Base-by-base conservation (phyloP, 176 grass and related monocot species). In the Eleusine coracana region DNA sequence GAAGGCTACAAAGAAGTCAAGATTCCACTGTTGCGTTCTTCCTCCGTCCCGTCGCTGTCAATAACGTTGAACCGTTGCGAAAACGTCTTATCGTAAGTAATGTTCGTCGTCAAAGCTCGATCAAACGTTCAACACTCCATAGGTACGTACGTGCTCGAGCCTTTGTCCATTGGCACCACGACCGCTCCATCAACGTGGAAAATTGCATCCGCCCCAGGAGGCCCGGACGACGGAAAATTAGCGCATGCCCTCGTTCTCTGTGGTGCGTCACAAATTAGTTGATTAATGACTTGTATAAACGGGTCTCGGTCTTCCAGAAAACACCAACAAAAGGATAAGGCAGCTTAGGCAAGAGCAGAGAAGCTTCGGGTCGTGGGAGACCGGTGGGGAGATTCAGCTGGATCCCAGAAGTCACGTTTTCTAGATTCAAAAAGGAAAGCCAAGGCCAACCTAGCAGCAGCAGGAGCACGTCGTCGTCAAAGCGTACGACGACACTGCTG, bases 101-200 rank as follows among this genome's bases (percentile, higher is more conserved):
- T 2, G 31, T 41, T 62, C 20, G 29, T n/a, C 71, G 71, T 87
- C 78, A 87, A 87, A 81, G 71, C 51, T 49, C 25, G 25, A 25
- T 25, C 28, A 68, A 56, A 45, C 0, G 58, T 59, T 46, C 44
- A 46, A 2, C 41, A 2, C 41, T 44, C 3, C 41, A 9, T 44
- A 44, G 41, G 37, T 17, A 11, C 38, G 52, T 15, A 37, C 23
- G 50, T 42, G 13, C 62, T 67, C 0, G 2, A 7, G 20, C 4
- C 52, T 11, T 17, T 34, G 64, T 58, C 68, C 40, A n/a, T 21
- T 36, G 5, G 54, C 27, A 34, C 36, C 40, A 49, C 80, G 41
- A 63, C 25, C n/a, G 14, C 23, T 29, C 10, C 1, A 27, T 45
- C 55, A 28, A 34, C 80, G 10, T n/a, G 41, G 16, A 72, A 34